These are phyloP conservation scores for Fusarium sp. DNA, from an alignment of 2,329 filamentous ascomycete species.

Conservation along the genomic window DNA sequence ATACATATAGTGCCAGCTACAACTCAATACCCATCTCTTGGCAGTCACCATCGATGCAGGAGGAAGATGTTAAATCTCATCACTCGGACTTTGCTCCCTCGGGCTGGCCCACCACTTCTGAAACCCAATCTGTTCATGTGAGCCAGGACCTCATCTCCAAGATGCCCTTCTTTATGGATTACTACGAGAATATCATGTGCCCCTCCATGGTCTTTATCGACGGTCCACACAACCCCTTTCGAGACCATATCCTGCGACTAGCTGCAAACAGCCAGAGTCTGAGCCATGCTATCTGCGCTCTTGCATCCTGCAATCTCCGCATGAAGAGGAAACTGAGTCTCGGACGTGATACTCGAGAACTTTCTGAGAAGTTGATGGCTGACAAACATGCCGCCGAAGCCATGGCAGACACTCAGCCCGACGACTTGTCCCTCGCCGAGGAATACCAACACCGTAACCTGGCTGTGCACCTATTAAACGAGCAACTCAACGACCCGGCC, in stretches of 20 bases:
- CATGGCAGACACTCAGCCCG: constrained; percentile 59
- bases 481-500: constrained; percentile 80
- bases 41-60: constrained; percentile 54
- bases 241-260: constrained; percentile 82
- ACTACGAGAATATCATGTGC: constrained; percentile 92
- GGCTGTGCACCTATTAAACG: constrained; percentile 84
- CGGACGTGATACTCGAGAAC: constrained; percentile 65
- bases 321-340: constrained; percentile 79
- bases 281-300: constrained; percentile 91
- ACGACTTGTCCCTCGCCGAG: constrained; percentile 78
- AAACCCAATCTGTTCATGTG: constrained; percentile 61
- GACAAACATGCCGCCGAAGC: constrained; percentile 59
- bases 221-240: constrained; percentile 84
- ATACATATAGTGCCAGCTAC: constrained; percentile 62
- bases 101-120: constrained; percentile 61
- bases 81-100: constrained; percentile 58
- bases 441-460: constrained; percentile 83
- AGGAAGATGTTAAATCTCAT: constrained; percentile 59
- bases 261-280: constrained; percentile 82
- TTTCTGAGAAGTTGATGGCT: constrained; percentile 60
- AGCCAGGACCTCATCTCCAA: constrained; percentile 75
- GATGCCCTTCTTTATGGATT: constrained; percentile 90
- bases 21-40: constrained; percentile 61
- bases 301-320: constrained; percentile 88
- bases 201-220: constrained; percentile 93